phyloP scores from a whole-genome alignment of 345 rosid genomes.

The Alliaria petiolata region DNA sequence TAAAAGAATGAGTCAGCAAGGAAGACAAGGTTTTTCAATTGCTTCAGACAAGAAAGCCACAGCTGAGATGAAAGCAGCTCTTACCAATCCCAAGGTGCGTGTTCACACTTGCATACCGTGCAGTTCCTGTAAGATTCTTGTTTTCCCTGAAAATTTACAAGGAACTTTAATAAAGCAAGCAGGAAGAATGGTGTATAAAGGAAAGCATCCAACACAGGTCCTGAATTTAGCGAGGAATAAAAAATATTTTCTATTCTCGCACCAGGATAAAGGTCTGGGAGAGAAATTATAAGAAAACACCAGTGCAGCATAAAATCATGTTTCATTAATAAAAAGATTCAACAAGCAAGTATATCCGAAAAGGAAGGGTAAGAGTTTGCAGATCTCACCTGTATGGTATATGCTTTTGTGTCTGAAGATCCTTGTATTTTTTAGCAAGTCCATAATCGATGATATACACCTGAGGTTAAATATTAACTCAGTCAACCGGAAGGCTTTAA shows the following conservation, averaged over 20 bases:
- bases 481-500: not conserved
- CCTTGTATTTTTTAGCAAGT: constrained; percentile 38
- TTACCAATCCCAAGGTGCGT: constrained; percentile 97
- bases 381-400: constrained; percentile 34
- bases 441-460: constrained; percentile 41
- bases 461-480: constrained; percentile 5
- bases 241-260: not conserved
- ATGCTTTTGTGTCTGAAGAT: constrained; percentile 37
- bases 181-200: not conserved
- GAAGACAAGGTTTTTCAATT: not conserved
- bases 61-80: not conserved
- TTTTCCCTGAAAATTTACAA: constrained; percentile 62
- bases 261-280: too few relatives aligned
- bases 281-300: too few relatives aligned
- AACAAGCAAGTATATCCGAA: not conserved
- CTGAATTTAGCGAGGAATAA: too few relatives aligned
- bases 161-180: not conserved
- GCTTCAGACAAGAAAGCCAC: not conserved
- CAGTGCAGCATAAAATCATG: too few relatives aligned
- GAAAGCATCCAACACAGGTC: constrained; percentile 2
- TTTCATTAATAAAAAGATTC: too few relatives aligned
- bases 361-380: not conserved
- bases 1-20: constrained; percentile 3
- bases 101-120: constrained; percentile 95
- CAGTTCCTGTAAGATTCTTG: constrained; percentile 97